These are phyloP conservation scores for Biscutella laevigata DNA, from an alignment of 441 rosid species.

Conservation along the genomic window DNA sequence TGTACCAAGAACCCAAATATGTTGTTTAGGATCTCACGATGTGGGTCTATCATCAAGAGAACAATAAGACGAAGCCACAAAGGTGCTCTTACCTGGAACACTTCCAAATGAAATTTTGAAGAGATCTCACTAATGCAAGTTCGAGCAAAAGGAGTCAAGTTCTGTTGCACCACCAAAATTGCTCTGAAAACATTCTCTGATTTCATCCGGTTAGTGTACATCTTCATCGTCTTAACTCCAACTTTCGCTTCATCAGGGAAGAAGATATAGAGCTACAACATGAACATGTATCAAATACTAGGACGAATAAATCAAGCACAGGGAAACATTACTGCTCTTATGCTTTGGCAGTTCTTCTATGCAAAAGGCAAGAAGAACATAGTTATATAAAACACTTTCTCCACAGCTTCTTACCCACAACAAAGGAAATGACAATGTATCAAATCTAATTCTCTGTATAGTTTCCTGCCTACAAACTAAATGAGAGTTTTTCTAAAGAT, in stretches of 20 bases:
- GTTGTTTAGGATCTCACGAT: too few relatives aligned
- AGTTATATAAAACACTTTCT: too few relatives aligned
- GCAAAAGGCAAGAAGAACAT: too few relatives aligned
- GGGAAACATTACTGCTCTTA: too few relatives aligned
- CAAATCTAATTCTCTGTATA: background rate
- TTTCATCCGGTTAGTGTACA: constrained; percentile 77
- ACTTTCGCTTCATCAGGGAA: constrained; percentile 73
- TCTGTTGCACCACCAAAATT: constrained; percentile 63
- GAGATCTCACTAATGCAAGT: constrained; percentile 54
- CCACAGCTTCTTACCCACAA: too few relatives aligned
- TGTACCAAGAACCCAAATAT: too few relatives aligned
- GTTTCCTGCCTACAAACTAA: background rate
- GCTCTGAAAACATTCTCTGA: constrained; percentile 70
- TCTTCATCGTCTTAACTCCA: constrained; percentile 89
- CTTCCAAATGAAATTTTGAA: constrained; percentile 68
- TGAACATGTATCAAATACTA: background rate
- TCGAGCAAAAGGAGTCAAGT: constrained; percentile 69
- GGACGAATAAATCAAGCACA: background rate
- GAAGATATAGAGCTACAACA: constrained; percentile 62
- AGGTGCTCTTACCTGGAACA: constrained; percentile 54
- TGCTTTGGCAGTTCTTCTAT: too few relatives aligned
- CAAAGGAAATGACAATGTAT: too few relatives aligned
- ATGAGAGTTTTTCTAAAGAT: too few relatives aligned
- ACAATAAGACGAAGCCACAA: background rate
- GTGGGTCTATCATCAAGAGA: background rate